phyloP scores from a whole-genome alignment of 2,329 filamentous ascomycete genomes.

The Fusarium sp. region DNA sequence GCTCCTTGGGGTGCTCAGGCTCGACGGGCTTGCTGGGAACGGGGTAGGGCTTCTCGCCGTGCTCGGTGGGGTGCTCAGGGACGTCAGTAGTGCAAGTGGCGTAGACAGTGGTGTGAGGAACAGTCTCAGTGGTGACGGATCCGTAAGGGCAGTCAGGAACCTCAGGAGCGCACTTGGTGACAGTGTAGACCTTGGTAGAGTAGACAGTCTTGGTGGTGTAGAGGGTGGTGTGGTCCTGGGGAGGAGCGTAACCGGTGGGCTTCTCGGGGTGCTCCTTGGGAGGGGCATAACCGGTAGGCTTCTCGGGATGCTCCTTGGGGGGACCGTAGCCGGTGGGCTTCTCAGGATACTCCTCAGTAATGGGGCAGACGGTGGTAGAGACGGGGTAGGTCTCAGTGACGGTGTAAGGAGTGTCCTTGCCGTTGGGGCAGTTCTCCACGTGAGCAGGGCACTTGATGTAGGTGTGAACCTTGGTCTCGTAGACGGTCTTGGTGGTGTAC shows the following conservation, averaged over 20 bases:
- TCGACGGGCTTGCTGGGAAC: slow-evolving; percentile 15
- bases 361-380: slow-evolving; percentile 36
- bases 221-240: slow-evolving; percentile 48
- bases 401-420: slow-evolving; percentile 4
- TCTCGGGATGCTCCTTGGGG: slow-evolving; percentile 47
- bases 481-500: slow-evolving; percentile 43
- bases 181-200: slow-evolving; percentile 47
- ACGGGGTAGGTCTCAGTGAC: slow-evolving; percentile 32
- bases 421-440: slow-evolving; percentile 48
- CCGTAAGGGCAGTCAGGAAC: slow-evolving; percentile 47
- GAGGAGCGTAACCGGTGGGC: slow-evolving; percentile 31
- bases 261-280: slow-evolving; percentile 23
- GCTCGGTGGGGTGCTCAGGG: slow-evolving; percentile 36
- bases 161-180: slow-evolving; percentile 46
- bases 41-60: slow-evolving; percentile 3
- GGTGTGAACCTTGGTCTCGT: slow-evolving; percentile 29
- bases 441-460: slow-evolving; percentile 27
- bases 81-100: slow-evolving; percentile 26
- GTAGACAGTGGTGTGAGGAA: slow-evolving; percentile 23
- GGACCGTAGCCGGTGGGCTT: slow-evolving; percentile 31
- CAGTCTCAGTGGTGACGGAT: slow-evolving; percentile 42
- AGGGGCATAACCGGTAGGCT: neutral
- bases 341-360: slow-evolving; percentile 26
- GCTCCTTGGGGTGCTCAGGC: slow-evolving; percentile 5
- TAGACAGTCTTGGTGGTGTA: slow-evolving; percentile 47